Evolutionary conservation across 2,329 filamentous ascomycete species (phyloP).

Genomic region (Cercospora brassicicola): DNA sequence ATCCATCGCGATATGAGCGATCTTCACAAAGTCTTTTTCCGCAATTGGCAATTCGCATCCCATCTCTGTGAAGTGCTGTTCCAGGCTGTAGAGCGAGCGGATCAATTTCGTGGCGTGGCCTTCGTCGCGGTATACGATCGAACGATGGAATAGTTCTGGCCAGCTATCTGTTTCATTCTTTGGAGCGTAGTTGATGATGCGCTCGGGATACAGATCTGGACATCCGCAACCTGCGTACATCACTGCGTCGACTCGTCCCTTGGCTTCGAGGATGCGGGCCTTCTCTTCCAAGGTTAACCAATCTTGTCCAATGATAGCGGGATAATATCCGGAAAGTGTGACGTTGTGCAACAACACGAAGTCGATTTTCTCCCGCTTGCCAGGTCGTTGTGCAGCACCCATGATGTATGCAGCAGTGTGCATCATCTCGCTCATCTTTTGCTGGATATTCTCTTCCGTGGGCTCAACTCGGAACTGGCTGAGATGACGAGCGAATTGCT

Average conservation of each 20-base stretch:
- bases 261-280: conserved; percentile 1
- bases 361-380: conserved; percentile 6
- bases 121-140: conserved; percentile 10
- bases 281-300: conserved; percentile 6
- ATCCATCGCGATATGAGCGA: conserved; percentile 6
- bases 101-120: conserved; percentile 7
- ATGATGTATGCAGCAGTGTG: conserved; percentile 11
- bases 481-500: conserved; percentile 2
- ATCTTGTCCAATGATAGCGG: conserved; percentile 5
- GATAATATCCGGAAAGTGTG: conserved; percentile 4
- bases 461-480: conserved; percentile 3
- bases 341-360: conserved; percentile 8
- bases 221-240: conserved; percentile 9
- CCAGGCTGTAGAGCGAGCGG: neutral
- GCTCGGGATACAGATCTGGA: conserved; percentile 3
- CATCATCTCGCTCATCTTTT: conserved; percentile 9
- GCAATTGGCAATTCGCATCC: neutral
- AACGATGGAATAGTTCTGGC: conserved; percentile 1
- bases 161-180: neutral
- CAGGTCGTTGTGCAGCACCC: conserved; percentile 6
- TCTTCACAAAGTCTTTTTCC: neutral
- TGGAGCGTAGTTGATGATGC: neutral
- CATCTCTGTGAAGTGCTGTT: conserved; percentile 3
- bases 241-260: conserved; percentile 6
- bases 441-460: conserved; percentile 1